Conservation (phyloP, 371 early-diverging fungal genomes). For the Massospora cicadina region DNA sequence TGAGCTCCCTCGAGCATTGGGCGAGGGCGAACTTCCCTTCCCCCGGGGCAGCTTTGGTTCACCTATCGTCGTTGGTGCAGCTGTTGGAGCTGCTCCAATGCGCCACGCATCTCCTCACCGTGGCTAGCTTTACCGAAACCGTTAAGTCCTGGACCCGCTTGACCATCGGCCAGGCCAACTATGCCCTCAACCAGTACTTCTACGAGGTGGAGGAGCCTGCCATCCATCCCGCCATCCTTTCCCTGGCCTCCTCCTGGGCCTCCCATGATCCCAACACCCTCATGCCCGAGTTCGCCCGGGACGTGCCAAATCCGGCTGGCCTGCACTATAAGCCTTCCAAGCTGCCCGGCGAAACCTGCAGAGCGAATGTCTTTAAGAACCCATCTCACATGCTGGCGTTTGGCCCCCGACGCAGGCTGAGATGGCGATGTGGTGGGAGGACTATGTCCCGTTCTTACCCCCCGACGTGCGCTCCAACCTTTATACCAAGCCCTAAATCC, state of each 20-base stretch:
- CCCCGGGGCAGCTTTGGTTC: no score
- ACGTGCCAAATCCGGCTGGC: not conserved
- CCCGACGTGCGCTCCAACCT: no score
- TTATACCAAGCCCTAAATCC: no score
- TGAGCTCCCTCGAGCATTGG: constrained; percentile 67
- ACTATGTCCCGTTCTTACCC: constrained; percentile 6
- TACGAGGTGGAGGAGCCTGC: not conserved
- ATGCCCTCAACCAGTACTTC: not conserved
- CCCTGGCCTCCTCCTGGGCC: not conserved
- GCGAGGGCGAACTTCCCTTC: constrained; percentile 31
- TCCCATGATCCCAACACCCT: not conserved
- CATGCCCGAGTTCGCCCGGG: not conserved
- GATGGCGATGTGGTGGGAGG: not conserved
- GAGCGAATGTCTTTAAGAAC: not conserved
- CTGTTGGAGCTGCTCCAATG: constrained; percentile 67
- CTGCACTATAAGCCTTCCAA: no score
- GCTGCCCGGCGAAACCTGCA: not conserved
- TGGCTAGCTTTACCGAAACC: constrained; percentile 1
- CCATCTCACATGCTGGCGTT: not conserved
- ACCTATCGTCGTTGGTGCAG: constrained; percentile 46
- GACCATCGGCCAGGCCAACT: not conserved
- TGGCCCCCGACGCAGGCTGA: not conserved
- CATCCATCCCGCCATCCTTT: not conserved
- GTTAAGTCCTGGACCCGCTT: not conserved
- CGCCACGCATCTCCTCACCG: constrained; percentile 29